Evolutionary conservation across 164 flowering plant species (phyloP).

Genomic region (Vitis rupestris): DNA sequence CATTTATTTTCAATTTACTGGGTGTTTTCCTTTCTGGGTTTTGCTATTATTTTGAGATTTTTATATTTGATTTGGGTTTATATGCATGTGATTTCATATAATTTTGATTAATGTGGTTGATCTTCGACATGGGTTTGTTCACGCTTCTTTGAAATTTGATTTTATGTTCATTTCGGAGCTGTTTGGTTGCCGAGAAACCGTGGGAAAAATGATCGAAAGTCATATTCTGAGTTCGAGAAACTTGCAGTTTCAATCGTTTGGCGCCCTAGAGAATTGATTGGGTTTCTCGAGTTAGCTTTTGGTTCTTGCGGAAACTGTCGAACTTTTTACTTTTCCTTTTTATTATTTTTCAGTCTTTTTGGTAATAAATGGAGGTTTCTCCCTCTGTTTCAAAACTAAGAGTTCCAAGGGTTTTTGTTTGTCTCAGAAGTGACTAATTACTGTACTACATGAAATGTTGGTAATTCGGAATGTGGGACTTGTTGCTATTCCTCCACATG

Average conservation of each 20-base stretch:
- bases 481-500: too few relatives aligned
- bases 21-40: background rate
- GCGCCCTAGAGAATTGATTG: background rate
- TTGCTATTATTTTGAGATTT: background rate
- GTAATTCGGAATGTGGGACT: too few relatives aligned
- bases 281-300: background rate
- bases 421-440: too few relatives aligned
- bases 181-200: conserved; percentile 3
- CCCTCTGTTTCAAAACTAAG: too few relatives aligned
- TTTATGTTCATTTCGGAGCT: background rate
- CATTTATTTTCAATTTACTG: background rate
- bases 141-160: background rate
- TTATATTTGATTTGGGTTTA: background rate
- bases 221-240: background rate
- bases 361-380: too few relatives aligned
- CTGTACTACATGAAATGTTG: too few relatives aligned
- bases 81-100: background rate
- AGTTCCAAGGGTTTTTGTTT: too few relatives aligned
- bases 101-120: background rate
- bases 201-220: background rate
- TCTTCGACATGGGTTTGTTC: background rate
- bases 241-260: background rate
- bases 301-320: too few relatives aligned
- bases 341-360: too few relatives aligned
- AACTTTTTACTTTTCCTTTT: too few relatives aligned